A percentile compares a stretch with the other conserved stretches of the same genome.
Conservation (phyloP, 345 rosid species). For the Salix suchowensis region DNA sequence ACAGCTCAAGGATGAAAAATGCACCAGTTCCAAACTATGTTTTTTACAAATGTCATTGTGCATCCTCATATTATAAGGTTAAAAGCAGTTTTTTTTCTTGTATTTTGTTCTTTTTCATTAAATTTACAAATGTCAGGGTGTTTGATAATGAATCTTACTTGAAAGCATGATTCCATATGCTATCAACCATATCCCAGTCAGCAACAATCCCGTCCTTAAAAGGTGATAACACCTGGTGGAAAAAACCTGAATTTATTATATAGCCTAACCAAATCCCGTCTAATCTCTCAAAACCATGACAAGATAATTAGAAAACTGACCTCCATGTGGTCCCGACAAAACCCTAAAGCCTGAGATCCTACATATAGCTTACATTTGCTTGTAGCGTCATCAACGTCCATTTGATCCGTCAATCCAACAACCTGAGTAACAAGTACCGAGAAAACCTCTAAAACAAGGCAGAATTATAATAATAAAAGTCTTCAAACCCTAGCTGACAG, state of each 20-base stretch:
- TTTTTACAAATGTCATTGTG: not conserved
- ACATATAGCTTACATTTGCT: slow-evolving; percentile 68
- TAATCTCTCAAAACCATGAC: not conserved
- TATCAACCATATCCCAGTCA: slow-evolving; percentile 95
- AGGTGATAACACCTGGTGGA: slow-evolving; percentile 69
- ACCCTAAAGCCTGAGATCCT: slow-evolving; percentile 84
- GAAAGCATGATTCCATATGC: slow-evolving; percentile 96
- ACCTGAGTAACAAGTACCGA: slow-evolving; percentile 38
- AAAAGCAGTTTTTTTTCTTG: not conserved
- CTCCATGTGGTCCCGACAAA: slow-evolving; percentile 94
- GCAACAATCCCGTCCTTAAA: slow-evolving; percentile 85
- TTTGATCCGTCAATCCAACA: slow-evolving; percentile 85
- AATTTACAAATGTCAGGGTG: not conserved
- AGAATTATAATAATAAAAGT: not conserved
- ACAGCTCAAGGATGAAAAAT: not conserved
- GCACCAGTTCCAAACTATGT: not conserved
- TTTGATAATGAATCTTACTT: slow-evolving; percentile 35
- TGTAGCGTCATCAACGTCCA: slow-evolving; percentile 68
- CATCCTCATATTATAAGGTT: not conserved
- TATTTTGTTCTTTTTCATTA: not conserved
- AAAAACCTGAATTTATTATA: slow-evolving; percentile 2
- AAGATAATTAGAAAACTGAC: slow-evolving; percentile 30
- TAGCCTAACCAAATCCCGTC: not conserved
- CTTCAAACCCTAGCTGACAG: not conserved
- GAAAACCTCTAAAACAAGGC: not conserved